Evolutionary conservation across 2,329 filamentous ascomycete species (phyloP).

Genomic region (Rhynchosporium secalis): DNA sequence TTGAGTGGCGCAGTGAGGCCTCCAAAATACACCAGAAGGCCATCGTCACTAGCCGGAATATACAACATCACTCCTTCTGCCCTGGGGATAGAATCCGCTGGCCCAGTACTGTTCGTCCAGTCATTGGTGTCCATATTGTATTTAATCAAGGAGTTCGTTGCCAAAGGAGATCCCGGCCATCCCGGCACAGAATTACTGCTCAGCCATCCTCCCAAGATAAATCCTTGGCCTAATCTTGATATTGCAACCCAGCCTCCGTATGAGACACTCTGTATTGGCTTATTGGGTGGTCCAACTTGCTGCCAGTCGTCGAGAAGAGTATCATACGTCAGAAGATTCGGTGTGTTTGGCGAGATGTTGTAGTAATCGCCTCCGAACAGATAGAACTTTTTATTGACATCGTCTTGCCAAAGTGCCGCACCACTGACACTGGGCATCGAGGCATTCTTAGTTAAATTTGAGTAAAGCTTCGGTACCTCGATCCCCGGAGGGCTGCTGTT

Average conservation of each 20-base stretch:
- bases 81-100: constrained; percentile 51
- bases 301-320: constrained; percentile 58
- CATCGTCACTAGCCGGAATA: constrained; percentile 58
- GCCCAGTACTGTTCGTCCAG: constrained; percentile 54
- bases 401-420: constrained; percentile 58
- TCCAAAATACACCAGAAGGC: constrained; percentile 62
- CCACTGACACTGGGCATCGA: constrained; percentile 53
- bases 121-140: constrained; percentile 56
- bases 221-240: constrained; percentile 55
- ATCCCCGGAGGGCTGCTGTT: constrained; percentile 45
- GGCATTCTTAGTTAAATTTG: constrained; percentile 59
- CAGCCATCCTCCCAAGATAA: constrained; percentile 63
- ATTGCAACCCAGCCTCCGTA: constrained; percentile 59
- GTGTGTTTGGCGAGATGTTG: constrained; percentile 45
- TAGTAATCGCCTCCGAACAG: constrained; percentile 60
- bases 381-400: constrained; percentile 63
- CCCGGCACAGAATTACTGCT: constrained; percentile 53
- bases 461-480: constrained; percentile 51
- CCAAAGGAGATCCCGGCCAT: constrained; percentile 51
- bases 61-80: constrained; percentile 63
- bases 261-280: constrained; percentile 48
- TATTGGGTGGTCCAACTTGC: constrained; percentile 43
- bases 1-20: constrained; percentile 51
- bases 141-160: constrained; percentile 53
- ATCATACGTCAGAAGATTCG: constrained; percentile 59